Evolutionary conservation across 495 filamentous ascomycete genomes (phyloP).

Genomic region (Lepidopterella palustris): DNA sequence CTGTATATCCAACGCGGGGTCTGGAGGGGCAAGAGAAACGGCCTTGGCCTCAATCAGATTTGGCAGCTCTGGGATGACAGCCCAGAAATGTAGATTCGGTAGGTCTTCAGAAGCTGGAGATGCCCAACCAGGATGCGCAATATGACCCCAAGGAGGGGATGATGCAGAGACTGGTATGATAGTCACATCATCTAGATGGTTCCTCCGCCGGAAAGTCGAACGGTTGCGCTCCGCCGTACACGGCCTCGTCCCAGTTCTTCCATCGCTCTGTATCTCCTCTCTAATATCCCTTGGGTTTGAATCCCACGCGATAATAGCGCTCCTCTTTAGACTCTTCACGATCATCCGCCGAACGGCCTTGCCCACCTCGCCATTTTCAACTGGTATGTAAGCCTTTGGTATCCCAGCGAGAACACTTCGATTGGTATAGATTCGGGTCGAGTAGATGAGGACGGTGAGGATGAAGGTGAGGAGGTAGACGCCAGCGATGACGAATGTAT

Average conservation of each 20-base stretch:
- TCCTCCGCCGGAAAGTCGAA: conserved; percentile 15
- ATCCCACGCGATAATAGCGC: conserved; percentile 75
- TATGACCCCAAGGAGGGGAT: conserved; percentile 64
- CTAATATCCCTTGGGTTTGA: conserved; percentile 56
- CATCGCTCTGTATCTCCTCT: conserved; percentile 23
- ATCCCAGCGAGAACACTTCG: conserved; percentile 71
- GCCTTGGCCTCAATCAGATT: conserved; percentile 92
- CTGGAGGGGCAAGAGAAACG: conserved; percentile 67
- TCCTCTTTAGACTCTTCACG: conserved; percentile 59
- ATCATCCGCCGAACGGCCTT: conserved; percentile 70
- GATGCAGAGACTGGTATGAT: conserved; percentile 37
- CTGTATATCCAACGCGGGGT: conserved; percentile 36
- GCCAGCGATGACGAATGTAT: conserved; percentile 78
- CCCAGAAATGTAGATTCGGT: conserved; percentile 70
- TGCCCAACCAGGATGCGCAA: conserved; percentile 86
- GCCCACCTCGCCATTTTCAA: conserved; percentile 71
- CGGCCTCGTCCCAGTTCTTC: conserved; percentile 9
- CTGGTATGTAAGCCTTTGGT: conserved; percentile 73
- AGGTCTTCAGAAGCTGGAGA: conserved; percentile 67
- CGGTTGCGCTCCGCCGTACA: conserved; percentile 11
- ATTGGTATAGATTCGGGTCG: conserved; percentile 81
- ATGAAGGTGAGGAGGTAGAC: conserved; percentile 69
- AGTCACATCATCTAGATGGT: conserved; percentile 13
- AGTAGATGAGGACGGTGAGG: conserved; percentile 69
- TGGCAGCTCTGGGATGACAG: conserved; percentile 79